Base-by-base conservation (phyloP, 1,139 yeast species). In the Magnusiomyces magnusii region DNA sequence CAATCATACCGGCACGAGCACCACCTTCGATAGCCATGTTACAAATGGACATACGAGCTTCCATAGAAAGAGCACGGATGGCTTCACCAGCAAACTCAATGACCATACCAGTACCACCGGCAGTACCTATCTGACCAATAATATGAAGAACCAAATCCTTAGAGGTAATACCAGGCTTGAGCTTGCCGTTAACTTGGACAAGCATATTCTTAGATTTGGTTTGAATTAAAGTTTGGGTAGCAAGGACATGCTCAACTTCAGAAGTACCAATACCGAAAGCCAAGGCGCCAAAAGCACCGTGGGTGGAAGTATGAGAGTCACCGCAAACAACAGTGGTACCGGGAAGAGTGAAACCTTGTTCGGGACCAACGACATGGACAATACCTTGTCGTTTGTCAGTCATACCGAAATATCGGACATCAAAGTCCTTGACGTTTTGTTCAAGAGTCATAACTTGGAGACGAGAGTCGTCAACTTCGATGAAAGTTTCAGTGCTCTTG, bases 31-130 rank as follows among this genome's bases (percentile, higher is more conserved):
- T 92, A 53, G 97, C 85, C 99, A 93, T 93, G 74, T 93, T 93
- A 81, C 99, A 93, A 77, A 93, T 93, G 57, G 98, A 91, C 99
- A 93, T 93, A 76, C 99, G 84, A n/a, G 98, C 97, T 76, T 93
- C 99, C 93, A 93, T 90, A 42, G 96, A 84, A 63, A 93, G 81
- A 63, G 80, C 82, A 72, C 87, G 89, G 68, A 93, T 90, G 61
- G 98, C 97, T 66, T 86, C 83, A 73, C 99, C 99, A 54, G 96
- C 95, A 77, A 92, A 93, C 77, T 93, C 99, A 72, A 93, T 88
- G 61, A 93, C 99, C 69, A 85, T 80, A 60, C 99, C 99, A 60
- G 98, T 93, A 78, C 99, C 99, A 76, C 99, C 99, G 63, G 99
- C 99, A 67, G 99, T 93, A 76, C 99, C 99, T 71, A 93, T 92